These are phyloP conservation scores for Coniosporium tulheliwenetii DNA, from an alignment of 2,329 filamentous ascomycete genomes.

Conservation along the genomic window DNA sequence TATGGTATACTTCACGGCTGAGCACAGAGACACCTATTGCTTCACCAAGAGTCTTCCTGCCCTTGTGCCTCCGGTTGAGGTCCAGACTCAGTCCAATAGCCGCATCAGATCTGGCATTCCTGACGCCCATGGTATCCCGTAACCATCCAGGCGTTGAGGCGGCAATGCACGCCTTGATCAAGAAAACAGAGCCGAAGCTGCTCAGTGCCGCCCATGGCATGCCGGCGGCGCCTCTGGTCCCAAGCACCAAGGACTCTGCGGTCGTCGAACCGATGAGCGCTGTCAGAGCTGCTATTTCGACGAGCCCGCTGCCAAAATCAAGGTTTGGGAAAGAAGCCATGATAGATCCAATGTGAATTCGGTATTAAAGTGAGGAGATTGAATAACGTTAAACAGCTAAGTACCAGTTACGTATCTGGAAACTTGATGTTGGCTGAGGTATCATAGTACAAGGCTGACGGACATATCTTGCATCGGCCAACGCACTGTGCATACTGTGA, in stretches of 20 bases:
- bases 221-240: constrained; percentile 3
- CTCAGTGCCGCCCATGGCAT: constrained; percentile 3
- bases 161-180: constrained; percentile 4
- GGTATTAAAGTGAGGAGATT: no score
- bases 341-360: no score
- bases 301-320: background rate
- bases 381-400: no score
- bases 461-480: no score
- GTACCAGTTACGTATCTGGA: no score
- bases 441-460: no score
- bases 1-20: no score
- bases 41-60: background rate
- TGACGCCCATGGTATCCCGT: constrained; percentile 3
- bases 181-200: constrained; percentile 3
- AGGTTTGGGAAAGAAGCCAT: no score
- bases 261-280: constrained; percentile 1
- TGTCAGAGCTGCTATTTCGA: background rate
- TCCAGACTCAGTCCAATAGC: constrained; percentile 2
- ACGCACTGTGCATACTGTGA: no score
- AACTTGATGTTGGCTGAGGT: no score
- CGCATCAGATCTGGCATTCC: constrained; percentile 1
- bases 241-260: background rate
- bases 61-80: background rate
- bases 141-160: constrained; percentile 2
- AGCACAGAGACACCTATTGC: background rate